Conservation (phyloP, 2,329 filamentous ascomycete genomes). For the Aspergillus felis region DNA sequence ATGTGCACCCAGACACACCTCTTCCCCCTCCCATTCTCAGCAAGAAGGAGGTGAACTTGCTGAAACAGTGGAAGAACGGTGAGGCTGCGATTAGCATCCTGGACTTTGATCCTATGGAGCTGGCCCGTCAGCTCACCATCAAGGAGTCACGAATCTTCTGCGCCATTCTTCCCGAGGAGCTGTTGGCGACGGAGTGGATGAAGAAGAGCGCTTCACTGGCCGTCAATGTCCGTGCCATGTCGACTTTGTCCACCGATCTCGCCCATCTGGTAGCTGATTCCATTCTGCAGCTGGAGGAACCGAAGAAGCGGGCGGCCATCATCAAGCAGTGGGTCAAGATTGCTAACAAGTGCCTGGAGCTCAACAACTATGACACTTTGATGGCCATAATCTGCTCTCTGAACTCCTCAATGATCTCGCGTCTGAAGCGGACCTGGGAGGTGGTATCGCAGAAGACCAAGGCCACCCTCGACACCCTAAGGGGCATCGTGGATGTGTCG, state of each 20-base stretch:
- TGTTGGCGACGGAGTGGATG: conserved; percentile 89
- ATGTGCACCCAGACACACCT: conserved; percentile 66
- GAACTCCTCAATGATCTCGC: conserved; percentile 85
- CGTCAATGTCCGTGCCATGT: conserved; percentile 91
- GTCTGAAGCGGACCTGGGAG: conserved; percentile 90
- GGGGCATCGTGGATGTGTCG: conserved; percentile 80
- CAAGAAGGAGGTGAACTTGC: conserved; percentile 69
- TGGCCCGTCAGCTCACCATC: conserved; percentile 87
- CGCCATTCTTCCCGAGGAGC: conserved; percentile 84
- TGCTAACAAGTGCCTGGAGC: conserved; percentile 75
- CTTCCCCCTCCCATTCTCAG: conserved; percentile 66
- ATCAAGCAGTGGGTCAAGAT: conserved; percentile 99
- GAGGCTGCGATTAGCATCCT: conserved; percentile 69
- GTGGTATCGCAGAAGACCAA: conserved; percentile 78
- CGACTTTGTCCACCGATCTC: conserved; percentile 83
- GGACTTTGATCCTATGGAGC: conserved; percentile 86
- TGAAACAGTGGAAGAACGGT: conserved; percentile 72
- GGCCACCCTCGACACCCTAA: conserved; percentile 70
- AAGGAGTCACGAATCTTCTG: conserved; percentile 91
- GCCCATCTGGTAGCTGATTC: conserved; percentile 91
- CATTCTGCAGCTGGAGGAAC: conserved; percentile 81
- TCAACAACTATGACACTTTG: conserved; percentile 93
- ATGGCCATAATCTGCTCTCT: conserved; percentile 97
- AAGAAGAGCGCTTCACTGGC: conserved; percentile 77
- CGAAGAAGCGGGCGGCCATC: conserved; percentile 81